Evolutionary conservation across 192 early-diverging fungal species (phyloP), one percentile per base, ranked within the genome.

Genomic region (Spizellomyces punctatus): DNA sequence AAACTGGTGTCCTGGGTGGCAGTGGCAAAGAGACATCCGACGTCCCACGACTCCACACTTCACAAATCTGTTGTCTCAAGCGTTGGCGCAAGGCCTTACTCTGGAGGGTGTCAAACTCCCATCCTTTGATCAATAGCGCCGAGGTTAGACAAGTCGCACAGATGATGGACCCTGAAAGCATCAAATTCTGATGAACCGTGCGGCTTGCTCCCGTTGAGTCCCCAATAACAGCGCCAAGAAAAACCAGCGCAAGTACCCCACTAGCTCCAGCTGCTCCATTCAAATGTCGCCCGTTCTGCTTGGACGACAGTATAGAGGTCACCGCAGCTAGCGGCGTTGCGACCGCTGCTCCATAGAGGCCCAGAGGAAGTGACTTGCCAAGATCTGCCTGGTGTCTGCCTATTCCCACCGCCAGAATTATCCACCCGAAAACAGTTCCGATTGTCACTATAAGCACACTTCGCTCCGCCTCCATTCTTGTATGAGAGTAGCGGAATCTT

Each of bases 311-410:
- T n/a, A 46, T 46, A 2, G n/a, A 46, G 10, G 47, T 14, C 10
- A 64, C 10, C 0, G 63, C 44, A 12, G 10, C 44, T 46, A 21
- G 12, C 10, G 45, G 22, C 10, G 36, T n/a, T n/a, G 16, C 12
- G 21, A 64, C 21, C 9, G 44, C 63, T n/a, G 45, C 44, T 3
- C 63, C 63, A 46, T 64, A 64, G n/a, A 16, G 2, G 44, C 63
- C 63, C 12, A 46, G 3, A 36, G 27, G 27, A 36, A 36, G 27
- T 36, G 27, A 36, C 27, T 36, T 36, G 27, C 27, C 27, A 36
- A 36, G 27, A 36, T 36, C 27, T 36, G 27, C 27, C 27, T 36
- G 27, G 27, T 36, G 27, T 36, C 27, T 36, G 27, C 27, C 27
- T 36, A 36, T 36, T 36, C 27, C 27, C 27, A 36, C 27, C 27